A percentile compares a stretch with the other conserved stretches of the same genome.
phyloP scores from a whole-genome alignment of 441 rosid genomes.

The Aquilaria agallochum region DNA sequence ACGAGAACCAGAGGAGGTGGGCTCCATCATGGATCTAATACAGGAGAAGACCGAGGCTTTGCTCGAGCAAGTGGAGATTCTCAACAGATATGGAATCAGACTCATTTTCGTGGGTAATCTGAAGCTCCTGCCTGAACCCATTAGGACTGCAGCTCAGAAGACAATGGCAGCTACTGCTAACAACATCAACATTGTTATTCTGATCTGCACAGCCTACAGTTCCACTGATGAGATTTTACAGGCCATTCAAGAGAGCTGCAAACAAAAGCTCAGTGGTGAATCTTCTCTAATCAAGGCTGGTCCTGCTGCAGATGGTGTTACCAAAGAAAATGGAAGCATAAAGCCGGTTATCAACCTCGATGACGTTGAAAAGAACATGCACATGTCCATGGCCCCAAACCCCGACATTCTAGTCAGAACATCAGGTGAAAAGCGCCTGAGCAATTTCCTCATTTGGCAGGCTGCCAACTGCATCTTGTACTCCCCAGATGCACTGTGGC shows the following conservation, averaged over 20 bases:
- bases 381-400: slow-evolving; percentile 30
- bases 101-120: slow-evolving; percentile 26
- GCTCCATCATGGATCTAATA: slow-evolving; percentile 21
- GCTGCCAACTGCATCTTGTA: slow-evolving; percentile 30
- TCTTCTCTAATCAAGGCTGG: neutral
- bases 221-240: slow-evolving; percentile 23
- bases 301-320: neutral
- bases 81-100: slow-evolving; percentile 13
- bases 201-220: slow-evolving; percentile 27
- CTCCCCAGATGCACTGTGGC: slow-evolving; percentile 37
- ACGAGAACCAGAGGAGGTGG: slow-evolving; percentile 23
- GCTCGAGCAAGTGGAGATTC: neutral
- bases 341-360: slow-evolving; percentile 16
- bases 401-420: slow-evolving; percentile 41
- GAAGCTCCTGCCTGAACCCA: slow-evolving; percentile 12
- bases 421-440: slow-evolving; percentile 36
- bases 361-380: slow-evolving; percentile 36
- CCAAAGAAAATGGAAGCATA: slow-evolving; percentile 6
- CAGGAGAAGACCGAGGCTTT: slow-evolving; percentile 19
- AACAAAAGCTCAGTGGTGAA: slow-evolving; percentile 2
- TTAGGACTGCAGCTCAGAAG: slow-evolving; percentile 19
- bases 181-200: slow-evolving; percentile 7
- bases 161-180: slow-evolving; percentile 21
- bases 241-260: slow-evolving; percentile 16
- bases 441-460: slow-evolving; percentile 53